Evolutionary conservation across 2,329 filamentous ascomycete species (phyloP).

Genomic region (Coniosporium tulheliwenetii): DNA sequence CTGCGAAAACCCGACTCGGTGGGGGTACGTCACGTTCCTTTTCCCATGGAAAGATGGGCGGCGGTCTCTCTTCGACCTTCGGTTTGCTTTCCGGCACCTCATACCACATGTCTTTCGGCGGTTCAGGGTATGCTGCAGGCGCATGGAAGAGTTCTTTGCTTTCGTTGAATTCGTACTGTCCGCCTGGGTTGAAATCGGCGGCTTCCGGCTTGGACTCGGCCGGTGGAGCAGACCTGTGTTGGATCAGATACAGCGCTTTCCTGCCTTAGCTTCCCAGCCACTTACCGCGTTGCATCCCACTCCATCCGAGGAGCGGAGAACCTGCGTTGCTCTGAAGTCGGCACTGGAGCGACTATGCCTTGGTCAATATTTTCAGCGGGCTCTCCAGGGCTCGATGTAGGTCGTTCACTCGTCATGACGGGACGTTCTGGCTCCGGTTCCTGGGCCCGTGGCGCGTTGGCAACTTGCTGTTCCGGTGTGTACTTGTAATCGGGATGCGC

Average conservation of each 20-base stretch:
- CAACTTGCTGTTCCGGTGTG: not conserved
- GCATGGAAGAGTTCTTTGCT: slow-evolving; percentile 62
- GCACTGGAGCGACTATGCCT: slow-evolving; percentile 24
- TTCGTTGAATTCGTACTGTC: slow-evolving; percentile 70
- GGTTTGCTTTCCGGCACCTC: slow-evolving; percentile 49
- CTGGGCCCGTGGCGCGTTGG: not conserved
- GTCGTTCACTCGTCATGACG: slow-evolving; percentile 20
- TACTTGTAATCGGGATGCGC: slow-evolving; percentile 6
- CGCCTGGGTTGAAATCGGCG: slow-evolving; percentile 54
- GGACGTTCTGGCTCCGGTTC: slow-evolving; percentile 13
- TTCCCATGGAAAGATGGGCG: slow-evolving; percentile 88
- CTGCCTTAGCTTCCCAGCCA: not conserved
- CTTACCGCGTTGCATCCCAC: slow-evolving; percentile 48
- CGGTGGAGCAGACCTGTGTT: slow-evolving; percentile 27
- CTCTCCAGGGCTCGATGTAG: slow-evolving; percentile 26
- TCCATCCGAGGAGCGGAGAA: slow-evolving; percentile 43
- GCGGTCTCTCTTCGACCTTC: slow-evolving; percentile 40
- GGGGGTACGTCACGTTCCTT: slow-evolving; percentile 44
- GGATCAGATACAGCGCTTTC: not conserved
- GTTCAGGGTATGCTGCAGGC: slow-evolving; percentile 63
- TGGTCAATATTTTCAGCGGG: slow-evolving; percentile 26
- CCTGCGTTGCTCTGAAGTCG: slow-evolving; percentile 29
- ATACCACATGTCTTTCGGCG: slow-evolving; percentile 80
- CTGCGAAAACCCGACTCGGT: slow-evolving; percentile 49
- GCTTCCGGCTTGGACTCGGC: slow-evolving; percentile 67